Evolutionary conservation across 768 basidiomycete species (phyloP).

Genomic region (Collybiopsis luxurians): DNA sequence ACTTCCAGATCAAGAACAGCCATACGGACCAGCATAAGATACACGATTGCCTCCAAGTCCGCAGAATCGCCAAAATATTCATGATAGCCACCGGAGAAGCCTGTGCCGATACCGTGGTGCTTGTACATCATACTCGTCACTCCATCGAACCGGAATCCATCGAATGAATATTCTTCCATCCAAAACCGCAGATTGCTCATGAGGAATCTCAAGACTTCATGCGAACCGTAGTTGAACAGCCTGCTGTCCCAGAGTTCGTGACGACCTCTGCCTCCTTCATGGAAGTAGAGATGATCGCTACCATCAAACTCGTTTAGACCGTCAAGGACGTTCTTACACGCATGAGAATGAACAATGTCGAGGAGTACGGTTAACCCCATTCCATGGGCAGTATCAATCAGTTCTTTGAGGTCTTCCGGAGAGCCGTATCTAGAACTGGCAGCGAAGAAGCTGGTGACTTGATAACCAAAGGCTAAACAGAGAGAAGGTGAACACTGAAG

Average conservation of each 20-base stretch:
- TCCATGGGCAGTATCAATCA: constrained; percentile 92
- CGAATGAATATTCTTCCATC: constrained; percentile 93
- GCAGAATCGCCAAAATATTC: constrained; percentile 91
- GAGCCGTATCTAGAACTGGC: constrained; percentile 94
- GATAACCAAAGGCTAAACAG: constrained; percentile 91
- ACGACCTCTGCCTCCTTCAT: constrained; percentile 83
- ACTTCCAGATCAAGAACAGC: neutral
- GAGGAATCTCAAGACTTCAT: constrained; percentile 94
- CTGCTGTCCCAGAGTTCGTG: constrained; percentile 99
- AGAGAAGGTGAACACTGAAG: constrained; percentile 11
- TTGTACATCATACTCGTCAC: constrained; percentile 99
- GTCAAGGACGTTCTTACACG: constrained; percentile 95
- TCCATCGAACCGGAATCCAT: constrained; percentile 98
- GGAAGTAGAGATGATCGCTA: constrained; percentile 97
- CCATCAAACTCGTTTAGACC: constrained; percentile 96
- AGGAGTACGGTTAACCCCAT: constrained; percentile 92
- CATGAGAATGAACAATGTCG: constrained; percentile 97
- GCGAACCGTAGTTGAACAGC: constrained; percentile 92
- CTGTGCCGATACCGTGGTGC: constrained; percentile 96
- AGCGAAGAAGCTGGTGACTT: constrained; percentile 96
- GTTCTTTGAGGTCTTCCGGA: constrained; percentile 93
- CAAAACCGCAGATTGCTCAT: constrained; percentile 94
- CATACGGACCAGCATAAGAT: constrained; percentile 91
- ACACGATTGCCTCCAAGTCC: constrained; percentile 88
- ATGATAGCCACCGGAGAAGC: constrained; percentile 97